Conservation (phyloP, 495 filamentous ascomycete genomes). For the Xylaria flabelliformis region DNA sequence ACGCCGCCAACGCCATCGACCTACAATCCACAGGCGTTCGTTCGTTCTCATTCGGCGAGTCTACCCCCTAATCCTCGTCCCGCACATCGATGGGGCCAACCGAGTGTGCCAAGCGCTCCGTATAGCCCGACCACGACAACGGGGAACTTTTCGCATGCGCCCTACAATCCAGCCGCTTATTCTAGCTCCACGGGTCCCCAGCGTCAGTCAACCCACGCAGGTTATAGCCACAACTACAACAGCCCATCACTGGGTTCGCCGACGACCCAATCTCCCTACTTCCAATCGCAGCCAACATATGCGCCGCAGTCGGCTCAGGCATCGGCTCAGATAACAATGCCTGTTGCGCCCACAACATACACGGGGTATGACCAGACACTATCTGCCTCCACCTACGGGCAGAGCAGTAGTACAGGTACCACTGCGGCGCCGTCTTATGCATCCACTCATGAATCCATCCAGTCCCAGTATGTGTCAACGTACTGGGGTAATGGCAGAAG, state of each 20-base stretch:
- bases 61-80: conserved; percentile 53
- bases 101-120: conserved; percentile 31
- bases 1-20: conserved; percentile 60
- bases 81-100: conserved; percentile 39
- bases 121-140: conserved; percentile 37
- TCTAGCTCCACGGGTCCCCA: conserved; percentile 49
- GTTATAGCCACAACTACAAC: conserved; percentile 48
- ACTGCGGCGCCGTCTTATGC: conserved; percentile 28
- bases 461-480: conserved; percentile 30
- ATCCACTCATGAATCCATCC: conserved; percentile 33
- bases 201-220: conserved; percentile 51
- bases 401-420: conserved; percentile 14
- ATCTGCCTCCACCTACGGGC: conserved; percentile 44
- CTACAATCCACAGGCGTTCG: conserved; percentile 88
- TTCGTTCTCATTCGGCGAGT: conserved; percentile 63
- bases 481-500: conserved; percentile 33
- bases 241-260: conserved; percentile 47
- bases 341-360: conserved; percentile 38
- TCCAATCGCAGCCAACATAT: conserved; percentile 40
- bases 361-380: conserved; percentile 44
- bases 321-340: conserved; percentile 33
- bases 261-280: conserved; percentile 46
- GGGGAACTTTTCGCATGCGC: conserved; percentile 44
- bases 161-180: conserved; percentile 60
- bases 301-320: conserved; percentile 41